Evolutionary conservation across 2,329 filamentous ascomycete genomes (phyloP).

Genomic region (Hypoxylon sp.): DNA sequence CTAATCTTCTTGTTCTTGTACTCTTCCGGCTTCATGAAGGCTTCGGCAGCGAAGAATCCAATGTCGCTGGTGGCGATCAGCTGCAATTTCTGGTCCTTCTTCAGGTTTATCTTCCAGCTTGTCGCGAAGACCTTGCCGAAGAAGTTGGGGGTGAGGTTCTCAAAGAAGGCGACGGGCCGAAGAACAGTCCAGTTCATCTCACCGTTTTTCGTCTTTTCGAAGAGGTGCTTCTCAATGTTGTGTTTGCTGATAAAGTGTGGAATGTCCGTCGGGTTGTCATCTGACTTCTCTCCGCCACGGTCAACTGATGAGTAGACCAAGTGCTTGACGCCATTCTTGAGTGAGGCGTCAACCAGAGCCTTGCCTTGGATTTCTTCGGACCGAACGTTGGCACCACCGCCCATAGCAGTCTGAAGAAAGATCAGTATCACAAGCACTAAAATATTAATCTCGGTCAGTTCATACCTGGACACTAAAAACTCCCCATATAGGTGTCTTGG

Average conservation of each 20-base stretch:
- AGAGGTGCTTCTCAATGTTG: conserved; percentile 72
- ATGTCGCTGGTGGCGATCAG: conserved; percentile 58
- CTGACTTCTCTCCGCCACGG: conserved; percentile 66
- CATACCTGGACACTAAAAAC: conserved; percentile 73
- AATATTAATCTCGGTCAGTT: not conserved
- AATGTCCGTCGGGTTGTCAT: conserved; percentile 67
- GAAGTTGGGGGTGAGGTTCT: conserved; percentile 56
- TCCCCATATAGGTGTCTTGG: conserved; percentile 64
- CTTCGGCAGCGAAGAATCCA: conserved; percentile 57
- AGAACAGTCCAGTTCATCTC: conserved; percentile 58
- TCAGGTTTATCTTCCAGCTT: conserved; percentile 53
- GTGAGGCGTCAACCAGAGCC: conserved; percentile 67
- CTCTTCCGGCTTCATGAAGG: conserved; percentile 54
- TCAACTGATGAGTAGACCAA: conserved; percentile 76
- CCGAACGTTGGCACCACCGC: conserved; percentile 22
- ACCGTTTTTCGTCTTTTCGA: conserved; percentile 56
- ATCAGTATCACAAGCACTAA: conserved; percentile 3
- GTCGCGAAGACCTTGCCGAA: conserved; percentile 54
- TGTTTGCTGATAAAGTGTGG: conserved; percentile 74
- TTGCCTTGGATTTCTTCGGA: conserved; percentile 69
- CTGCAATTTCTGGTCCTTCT: conserved; percentile 55
- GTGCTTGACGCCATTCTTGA: conserved; percentile 68
- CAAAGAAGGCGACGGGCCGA: conserved; percentile 60
- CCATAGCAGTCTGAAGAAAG: conserved; percentile 27
- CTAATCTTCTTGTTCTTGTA: conserved; percentile 55